Percentiles rank a stretch among this genome's conserved stretches.
phyloP scores from a whole-genome alignment of 805 yeast species.

The Metschnikowia hibisci region DNA sequence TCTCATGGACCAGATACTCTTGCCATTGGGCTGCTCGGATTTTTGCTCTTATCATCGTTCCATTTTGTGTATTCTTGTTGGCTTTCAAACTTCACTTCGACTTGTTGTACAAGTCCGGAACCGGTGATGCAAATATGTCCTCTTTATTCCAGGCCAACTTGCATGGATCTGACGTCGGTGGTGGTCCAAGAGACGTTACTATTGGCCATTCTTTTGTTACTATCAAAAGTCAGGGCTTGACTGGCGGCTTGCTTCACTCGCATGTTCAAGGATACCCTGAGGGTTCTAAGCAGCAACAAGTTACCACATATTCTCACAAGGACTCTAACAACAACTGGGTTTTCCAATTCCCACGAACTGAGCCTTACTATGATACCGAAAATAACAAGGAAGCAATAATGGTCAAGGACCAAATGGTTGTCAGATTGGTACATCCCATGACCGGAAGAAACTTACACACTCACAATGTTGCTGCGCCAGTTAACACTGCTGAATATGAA shows the following conservation, averaged over 20 bases:
- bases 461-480: conserved; percentile 63
- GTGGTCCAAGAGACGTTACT: conserved; percentile 65
- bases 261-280: conserved; percentile 45
- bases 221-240: conserved; percentile 40
- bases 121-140: conserved; percentile 79
- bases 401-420: conserved; percentile 54
- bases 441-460: conserved; percentile 70
- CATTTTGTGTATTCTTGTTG: conserved; percentile 56
- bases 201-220: conserved; percentile 46
- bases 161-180: conserved; percentile 60
- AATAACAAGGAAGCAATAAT: conserved; percentile 31
- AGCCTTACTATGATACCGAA: conserved; percentile 28
- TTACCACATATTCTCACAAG: conserved; percentile 44
- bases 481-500: conserved; percentile 51
- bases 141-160: conserved; percentile 79
- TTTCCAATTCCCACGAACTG: conserved; percentile 47
- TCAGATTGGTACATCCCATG: conserved; percentile 59
- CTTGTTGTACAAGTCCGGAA: conserved; percentile 66
- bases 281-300: conserved; percentile 47
- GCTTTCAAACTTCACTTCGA: conserved; percentile 76
- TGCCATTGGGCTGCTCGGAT: conserved; percentile 67
- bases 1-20: conserved; percentile 48
- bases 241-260: conserved; percentile 45
- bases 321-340: conserved; percentile 44
- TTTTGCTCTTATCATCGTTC: conserved; percentile 60